Evolutionary conservation across 495 filamentous ascomycete genomes (phyloP), one percentile per base, ranked within the genome.

Genomic region (Lasiosphaeria ovina): DNA sequence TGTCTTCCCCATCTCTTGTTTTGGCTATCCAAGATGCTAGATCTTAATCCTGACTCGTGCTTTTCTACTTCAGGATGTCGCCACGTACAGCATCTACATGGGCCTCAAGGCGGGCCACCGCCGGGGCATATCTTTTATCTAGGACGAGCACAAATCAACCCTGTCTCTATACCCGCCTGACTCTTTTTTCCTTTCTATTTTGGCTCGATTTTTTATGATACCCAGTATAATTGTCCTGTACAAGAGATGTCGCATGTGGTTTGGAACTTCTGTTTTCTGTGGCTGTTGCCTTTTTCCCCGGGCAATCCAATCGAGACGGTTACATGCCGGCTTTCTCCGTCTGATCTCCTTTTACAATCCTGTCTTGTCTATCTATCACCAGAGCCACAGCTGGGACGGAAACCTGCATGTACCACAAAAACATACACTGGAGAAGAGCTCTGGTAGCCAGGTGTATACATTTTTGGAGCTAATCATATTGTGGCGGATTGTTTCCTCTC

Each of bases 11-110:
- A 14, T 3, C 32, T 65, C 32, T 36, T 7, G 14, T 44, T 54
- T 35, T 5, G n/a, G 44, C 10, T 50, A 12, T 24, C 8, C n/a
- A 24, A 10, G 17, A 14, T 58, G 24, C 50, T 51, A 48, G 49
- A 16, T 54, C 6, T 34, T 7, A 24, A 35, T 31, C 12, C 24
- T 14, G 17, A 8, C 8, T 44, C 24, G 24, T 24, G 24, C 24
- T 24, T 24, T 24, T 24, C 24, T 24, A 24, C 24, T 24, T 24
- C 24, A 75, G 73, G 72, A 74, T 33, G 68, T 75, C 10, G 66
- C 70, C 48, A 67, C 55, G 6, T 72, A 58, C 45, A 71, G 68
- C 35, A 63, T 72, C 38, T 71, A 67, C 61, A 69, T 71, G 64
- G 70, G 66, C 35, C 52, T 51, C 8, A 71, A 69, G 62, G 66